These are phyloP conservation scores for Diaporthe sp. DNA, from an alignment of 2,329 filamentous ascomycete species.

Conservation along the genomic window DNA sequence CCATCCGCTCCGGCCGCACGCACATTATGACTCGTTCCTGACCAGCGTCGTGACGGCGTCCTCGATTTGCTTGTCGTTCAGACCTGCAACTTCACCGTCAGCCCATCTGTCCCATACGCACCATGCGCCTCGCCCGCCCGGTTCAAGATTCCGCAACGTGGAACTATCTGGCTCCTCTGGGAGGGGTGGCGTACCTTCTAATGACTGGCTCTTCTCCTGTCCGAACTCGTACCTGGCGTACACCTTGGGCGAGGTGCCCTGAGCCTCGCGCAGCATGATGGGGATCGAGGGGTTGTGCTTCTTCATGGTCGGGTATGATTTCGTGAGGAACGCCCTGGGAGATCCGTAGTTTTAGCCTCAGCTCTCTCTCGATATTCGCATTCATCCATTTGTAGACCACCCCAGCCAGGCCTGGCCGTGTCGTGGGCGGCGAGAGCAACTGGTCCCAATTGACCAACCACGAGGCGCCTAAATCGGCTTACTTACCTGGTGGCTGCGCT, in stretches of 20 bases:
- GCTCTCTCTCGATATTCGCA: background rate
- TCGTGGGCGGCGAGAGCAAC: background rate
- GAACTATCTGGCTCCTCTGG: background rate
- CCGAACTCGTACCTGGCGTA: conserved; percentile 86
- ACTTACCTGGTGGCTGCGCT: conserved; percentile 89
- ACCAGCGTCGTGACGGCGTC: conserved; percentile 69
- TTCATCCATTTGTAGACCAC: background rate
- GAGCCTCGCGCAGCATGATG: conserved; percentile 94
- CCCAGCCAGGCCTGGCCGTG: background rate
- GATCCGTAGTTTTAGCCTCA: background rate
- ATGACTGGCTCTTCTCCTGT: conserved; percentile 68
- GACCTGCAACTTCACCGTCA: conserved; percentile 50
- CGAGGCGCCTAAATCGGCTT: conserved; percentile 29
- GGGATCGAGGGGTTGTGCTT: conserved; percentile 96
- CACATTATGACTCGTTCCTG: conserved; percentile 53
- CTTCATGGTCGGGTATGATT: conserved; percentile 98
- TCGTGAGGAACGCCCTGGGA: conserved; percentile 85
- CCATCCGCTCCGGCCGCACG: background rate
- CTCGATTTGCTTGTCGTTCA: conserved; percentile 73
- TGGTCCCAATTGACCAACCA: conserved; percentile 29
- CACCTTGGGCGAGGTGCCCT: conserved; percentile 85
- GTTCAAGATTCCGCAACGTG: background rate
- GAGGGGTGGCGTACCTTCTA: conserved; percentile 58
- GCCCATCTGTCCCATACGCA: conserved; percentile 34
- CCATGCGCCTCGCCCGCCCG: background rate